Evolutionary conservation across 257 asterid species (phyloP).

Genomic region (Penstemon davidsonii): DNA sequence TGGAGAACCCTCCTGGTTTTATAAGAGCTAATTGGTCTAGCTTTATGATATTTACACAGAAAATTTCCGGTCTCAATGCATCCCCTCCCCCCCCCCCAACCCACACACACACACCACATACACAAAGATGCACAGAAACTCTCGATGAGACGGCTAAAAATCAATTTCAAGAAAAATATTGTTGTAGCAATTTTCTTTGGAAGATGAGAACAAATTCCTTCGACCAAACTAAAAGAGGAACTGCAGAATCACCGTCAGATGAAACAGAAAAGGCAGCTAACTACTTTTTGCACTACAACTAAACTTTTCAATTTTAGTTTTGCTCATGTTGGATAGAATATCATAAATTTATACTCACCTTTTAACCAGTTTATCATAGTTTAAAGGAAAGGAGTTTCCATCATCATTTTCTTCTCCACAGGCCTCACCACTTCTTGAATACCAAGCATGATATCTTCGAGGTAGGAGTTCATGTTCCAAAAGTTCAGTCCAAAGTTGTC

Average conservation of each 20-base stretch:
- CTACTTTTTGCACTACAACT: not conserved
- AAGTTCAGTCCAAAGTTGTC: constrained; percentile 67
- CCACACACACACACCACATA: not conserved
- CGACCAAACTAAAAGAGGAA: constrained; percentile 15
- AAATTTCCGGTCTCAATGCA: not conserved
- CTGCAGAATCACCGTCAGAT: constrained; percentile 16
- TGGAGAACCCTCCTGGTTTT: constrained; percentile 11
- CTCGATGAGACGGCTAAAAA: not conserved
- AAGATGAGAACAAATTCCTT: constrained; percentile 20
- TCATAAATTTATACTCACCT: constrained; percentile 43
- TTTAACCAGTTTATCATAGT: constrained; percentile 53
- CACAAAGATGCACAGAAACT: not conserved
- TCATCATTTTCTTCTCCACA: constrained; percentile 44
- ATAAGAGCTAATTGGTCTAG: constrained; percentile 5
- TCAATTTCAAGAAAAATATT: not conserved
- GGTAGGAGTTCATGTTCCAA: constrained; percentile 87
- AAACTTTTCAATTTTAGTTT: not conserved
- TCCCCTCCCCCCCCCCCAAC: not conserved
- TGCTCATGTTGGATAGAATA: not conserved
- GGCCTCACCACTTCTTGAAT: constrained; percentile 58
- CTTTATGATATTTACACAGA: constrained; percentile 1
- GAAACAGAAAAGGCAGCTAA: constrained; percentile 19
- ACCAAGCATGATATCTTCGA: constrained; percentile 90
- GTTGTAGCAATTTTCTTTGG: not conserved
- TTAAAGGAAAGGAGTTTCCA: constrained; percentile 71